phyloP scores from a whole-genome alignment of 805 yeast genomes.

The Ogataea naganishii region DNA sequence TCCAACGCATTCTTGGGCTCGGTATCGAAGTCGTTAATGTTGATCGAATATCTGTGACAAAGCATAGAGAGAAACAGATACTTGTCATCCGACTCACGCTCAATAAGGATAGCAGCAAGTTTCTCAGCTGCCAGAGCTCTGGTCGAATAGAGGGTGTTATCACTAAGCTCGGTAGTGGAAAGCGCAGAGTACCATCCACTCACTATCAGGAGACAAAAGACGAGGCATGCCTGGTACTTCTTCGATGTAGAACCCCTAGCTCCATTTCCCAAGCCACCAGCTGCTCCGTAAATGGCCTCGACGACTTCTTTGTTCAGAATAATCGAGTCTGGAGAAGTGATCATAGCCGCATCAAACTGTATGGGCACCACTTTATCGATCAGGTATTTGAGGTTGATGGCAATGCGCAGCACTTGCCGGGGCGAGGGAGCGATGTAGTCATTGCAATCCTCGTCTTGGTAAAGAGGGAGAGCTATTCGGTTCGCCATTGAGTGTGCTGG shows the following conservation, averaged over 20 bases:
- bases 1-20: constrained; percentile 72
- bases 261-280: constrained; percentile 70
- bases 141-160: constrained; percentile 51
- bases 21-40: constrained; percentile 51
- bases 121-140: constrained; percentile 67
- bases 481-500: no score
- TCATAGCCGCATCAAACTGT: constrained; percentile 39
- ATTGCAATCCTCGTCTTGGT: constrained; percentile 22
- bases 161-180: constrained; percentile 51
- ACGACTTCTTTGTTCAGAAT: constrained; percentile 51
- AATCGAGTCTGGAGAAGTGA: constrained; percentile 49
- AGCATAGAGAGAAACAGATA: constrained; percentile 67
- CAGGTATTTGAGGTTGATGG: constrained; percentile 62
- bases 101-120: constrained; percentile 64
- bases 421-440: constrained; percentile 43
- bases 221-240: constrained; percentile 58
- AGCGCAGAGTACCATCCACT: constrained; percentile 68
- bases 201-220: constrained; percentile 69
- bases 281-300: constrained; percentile 58
- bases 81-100: constrained; percentile 46
- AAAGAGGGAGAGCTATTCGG: constrained; percentile 15
- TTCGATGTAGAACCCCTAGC: constrained; percentile 41
- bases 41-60: constrained; percentile 65
- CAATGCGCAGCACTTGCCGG: constrained; percentile 59
- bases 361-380: constrained; percentile 69